Conservation (phyloP, 2,329 filamentous ascomycete genomes). For the Ophiostoma quercus region DNA sequence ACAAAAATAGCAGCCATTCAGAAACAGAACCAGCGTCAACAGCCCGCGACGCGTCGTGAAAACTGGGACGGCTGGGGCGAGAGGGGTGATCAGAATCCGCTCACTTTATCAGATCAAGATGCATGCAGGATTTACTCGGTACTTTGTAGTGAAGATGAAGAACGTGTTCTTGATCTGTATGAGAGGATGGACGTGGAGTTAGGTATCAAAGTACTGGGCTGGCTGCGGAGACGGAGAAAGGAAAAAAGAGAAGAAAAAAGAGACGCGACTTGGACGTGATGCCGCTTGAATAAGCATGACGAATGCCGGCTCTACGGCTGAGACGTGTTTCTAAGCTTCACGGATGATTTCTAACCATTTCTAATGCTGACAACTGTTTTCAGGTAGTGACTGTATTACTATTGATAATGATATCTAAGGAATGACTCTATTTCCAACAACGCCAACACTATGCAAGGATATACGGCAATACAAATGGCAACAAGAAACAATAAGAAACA, state of each 20-base stretch:
- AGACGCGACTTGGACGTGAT: constrained; percentile 3
- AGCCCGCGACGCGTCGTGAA: constrained; percentile 12
- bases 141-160: no score
- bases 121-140: background rate
- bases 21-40: constrained; percentile 12
- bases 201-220: background rate
- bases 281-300: background rate
- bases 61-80: constrained; percentile 9
- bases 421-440: background rate
- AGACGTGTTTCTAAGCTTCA: background rate
- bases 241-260: no score
- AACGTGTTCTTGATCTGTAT: background rate
- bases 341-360: background rate
- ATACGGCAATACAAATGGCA: constrained; percentile 17
- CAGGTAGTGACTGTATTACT: no score
- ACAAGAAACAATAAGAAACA: background rate
- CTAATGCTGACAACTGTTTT: background rate
- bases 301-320: background rate
- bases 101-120: constrained; percentile 24
- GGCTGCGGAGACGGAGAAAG: background rate
- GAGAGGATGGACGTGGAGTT: background rate
- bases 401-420: no score
- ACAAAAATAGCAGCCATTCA: constrained; percentile 5
- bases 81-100: constrained; percentile 6
- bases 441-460: constrained; percentile 21